Percentiles rank a stretch among this genome's conserved stretches.
Conservation (phyloP, 2,329 filamentous ascomycete genomes). For the Cytospora piceae region DNA sequence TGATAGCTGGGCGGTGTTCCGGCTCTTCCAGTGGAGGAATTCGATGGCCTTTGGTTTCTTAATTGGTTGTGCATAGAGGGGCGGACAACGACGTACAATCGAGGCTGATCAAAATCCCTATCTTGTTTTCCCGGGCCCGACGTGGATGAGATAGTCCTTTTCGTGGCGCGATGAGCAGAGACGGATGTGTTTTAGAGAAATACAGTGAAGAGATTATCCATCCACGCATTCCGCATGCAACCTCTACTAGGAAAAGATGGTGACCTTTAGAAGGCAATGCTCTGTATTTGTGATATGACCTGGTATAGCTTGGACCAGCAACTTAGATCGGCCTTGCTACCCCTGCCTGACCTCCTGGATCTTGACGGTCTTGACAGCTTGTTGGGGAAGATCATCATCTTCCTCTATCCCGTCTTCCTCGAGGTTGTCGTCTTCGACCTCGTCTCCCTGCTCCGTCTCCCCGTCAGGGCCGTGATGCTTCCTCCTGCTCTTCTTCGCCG, state of each 20-base stretch:
- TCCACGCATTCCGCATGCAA: not conserved
- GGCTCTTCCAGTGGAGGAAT: constrained; percentile 50
- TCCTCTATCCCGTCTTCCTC: constrained; percentile 25
- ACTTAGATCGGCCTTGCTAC: not conserved
- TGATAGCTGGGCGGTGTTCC: constrained; percentile 55
- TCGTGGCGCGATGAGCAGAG: constrained; percentile 33
- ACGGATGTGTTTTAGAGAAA: constrained; percentile 36
- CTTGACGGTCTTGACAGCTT: not conserved
- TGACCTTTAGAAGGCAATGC: not conserved
- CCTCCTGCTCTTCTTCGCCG: constrained; percentile 77
- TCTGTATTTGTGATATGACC: not conserved
- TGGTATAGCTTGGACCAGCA: not conserved
- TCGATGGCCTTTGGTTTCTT: constrained; percentile 54
- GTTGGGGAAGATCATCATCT: not conserved
- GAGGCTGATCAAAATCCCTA: constrained; percentile 62
- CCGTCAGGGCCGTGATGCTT: constrained; percentile 72
- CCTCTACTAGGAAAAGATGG: not conserved
- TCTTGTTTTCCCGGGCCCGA: constrained; percentile 43
- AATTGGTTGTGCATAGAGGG: constrained; percentile 53
- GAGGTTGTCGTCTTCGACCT: constrained; percentile 33
- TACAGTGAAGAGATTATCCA: constrained; percentile 32
- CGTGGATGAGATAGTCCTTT: constrained; percentile 37
- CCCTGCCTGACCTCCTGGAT: constrained; percentile 13
- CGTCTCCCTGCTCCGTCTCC: constrained; percentile 41
- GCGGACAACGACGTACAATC: constrained; percentile 50